Evolutionary conservation across 2,329 filamentous ascomycete genomes (phyloP).

Genomic region (Fusarium redolens): DNA sequence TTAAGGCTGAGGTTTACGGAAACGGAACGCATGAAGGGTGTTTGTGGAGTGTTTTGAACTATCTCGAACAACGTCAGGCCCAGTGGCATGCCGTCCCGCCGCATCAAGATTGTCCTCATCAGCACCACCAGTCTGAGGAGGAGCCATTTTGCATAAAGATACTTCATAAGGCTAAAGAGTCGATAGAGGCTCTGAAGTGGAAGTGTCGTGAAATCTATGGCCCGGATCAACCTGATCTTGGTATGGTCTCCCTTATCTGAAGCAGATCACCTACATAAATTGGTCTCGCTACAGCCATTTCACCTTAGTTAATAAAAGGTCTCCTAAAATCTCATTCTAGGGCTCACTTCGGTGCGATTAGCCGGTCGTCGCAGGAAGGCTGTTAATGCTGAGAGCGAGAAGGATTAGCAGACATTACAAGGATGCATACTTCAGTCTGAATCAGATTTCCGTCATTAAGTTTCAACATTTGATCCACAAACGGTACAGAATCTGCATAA

Average conservation of each 20-base stretch:
- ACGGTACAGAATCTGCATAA: accelerated
- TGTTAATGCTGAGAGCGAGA: no score
- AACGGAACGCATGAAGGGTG: not conserved
- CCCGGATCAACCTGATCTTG: not conserved
- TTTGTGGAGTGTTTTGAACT: not conserved
- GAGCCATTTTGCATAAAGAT: conserved; percentile 11
- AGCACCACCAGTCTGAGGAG: not conserved
- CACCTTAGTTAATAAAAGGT: no score
- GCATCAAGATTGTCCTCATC: not conserved
- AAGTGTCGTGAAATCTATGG: not conserved
- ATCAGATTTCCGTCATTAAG: accelerated
- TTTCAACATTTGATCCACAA: accelerated
- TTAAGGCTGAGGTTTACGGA: not conserved
- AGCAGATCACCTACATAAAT: not conserved
- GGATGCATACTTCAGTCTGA: not conserved
- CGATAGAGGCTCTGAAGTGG: not conserved
- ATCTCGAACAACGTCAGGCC: not conserved
- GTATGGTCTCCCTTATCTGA: not conserved
- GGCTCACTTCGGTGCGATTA: not conserved
- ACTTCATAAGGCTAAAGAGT: not conserved
- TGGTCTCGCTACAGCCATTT: no score
- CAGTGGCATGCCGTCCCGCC: not conserved
- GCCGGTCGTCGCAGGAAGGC: not conserved
- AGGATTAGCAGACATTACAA: not conserved
- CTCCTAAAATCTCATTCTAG: accelerated